These are phyloP conservation scores for Noccaea bulbosa DNA, from an alignment of 345 rosid genomes.

Conservation along the genomic window DNA sequence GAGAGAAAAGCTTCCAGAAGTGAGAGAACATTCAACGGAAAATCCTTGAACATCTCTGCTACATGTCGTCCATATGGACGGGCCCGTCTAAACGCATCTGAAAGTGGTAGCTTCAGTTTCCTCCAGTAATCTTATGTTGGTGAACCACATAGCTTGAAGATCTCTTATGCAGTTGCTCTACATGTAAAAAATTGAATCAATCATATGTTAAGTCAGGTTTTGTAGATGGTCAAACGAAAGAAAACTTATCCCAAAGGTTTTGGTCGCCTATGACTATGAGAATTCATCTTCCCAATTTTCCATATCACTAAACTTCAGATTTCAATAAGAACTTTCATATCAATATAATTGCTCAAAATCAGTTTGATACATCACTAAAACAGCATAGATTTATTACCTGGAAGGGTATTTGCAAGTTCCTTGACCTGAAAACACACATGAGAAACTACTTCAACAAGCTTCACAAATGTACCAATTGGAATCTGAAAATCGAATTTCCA, in stretches of 20 bases:
- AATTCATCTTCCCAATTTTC: no score
- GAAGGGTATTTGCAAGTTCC: constrained; percentile 46
- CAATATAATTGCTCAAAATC: background rate
- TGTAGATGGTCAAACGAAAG: background rate
- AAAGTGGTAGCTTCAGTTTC: constrained; percentile 65
- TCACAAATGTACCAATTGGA: constrained; percentile 16
- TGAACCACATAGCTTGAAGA: constrained; percentile 81
- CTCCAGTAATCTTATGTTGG: constrained; percentile 91
- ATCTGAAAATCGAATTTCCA: background rate
- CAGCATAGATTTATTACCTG: constrained; percentile 19
- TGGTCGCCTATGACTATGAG: no score
- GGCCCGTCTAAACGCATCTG: constrained; percentile 77
- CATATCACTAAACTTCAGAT: background rate
- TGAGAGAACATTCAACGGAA: constrained; percentile 61
- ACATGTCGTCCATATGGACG: constrained; percentile 75
- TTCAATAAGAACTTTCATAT: background rate
- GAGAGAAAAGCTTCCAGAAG: constrained; percentile 82
- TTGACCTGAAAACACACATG: constrained; percentile 35
- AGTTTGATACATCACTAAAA: constrained; percentile 16
- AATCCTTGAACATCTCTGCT: constrained; percentile 64
- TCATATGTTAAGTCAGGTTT: background rate
- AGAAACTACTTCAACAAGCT: constrained; percentile 9
- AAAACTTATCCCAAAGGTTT: no score
- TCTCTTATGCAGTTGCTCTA: constrained; percentile 88
- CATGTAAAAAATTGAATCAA: constrained; percentile 46